phyloP scores from a whole-genome alignment of 495 filamentous ascomycete genomes.

The Cercophora newfieldiana region DNA sequence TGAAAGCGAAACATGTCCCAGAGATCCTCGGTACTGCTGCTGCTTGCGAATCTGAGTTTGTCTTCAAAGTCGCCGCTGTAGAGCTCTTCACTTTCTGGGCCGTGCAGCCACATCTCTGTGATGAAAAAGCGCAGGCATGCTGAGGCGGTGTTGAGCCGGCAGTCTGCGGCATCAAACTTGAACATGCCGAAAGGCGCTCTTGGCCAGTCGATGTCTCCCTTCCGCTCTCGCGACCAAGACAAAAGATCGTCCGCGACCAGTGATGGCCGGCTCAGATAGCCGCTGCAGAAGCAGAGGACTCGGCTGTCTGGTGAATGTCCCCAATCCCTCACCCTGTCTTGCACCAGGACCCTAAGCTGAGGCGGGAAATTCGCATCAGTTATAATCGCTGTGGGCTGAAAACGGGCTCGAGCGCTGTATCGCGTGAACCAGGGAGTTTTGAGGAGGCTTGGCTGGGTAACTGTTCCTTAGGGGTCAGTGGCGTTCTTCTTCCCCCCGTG shows the following conservation, averaged over 20 bases:
- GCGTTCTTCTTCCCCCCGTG: neutral
- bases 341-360: neutral
- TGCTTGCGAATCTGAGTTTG: neutral
- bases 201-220: neutral
- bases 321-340: neutral
- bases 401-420: neutral
- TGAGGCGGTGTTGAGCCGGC: neutral
- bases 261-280: neutral
- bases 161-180: neutral
- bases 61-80: neutral
- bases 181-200: neutral
- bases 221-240: neutral
- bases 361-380: neutral
- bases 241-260: neutral
- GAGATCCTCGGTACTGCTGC: neutral
- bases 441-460: neutral
- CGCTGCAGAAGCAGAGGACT: neutral
- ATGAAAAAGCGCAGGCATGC: neutral
- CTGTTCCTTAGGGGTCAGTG: neutral
- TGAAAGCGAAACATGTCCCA: neutral
- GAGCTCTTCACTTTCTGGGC: neutral
- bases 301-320: neutral
- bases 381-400: neutral
- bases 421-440: neutral
- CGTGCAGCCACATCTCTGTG: neutral